Evolutionary conservation across 805 yeast genomes (phyloP).

Genomic region (Candida hungchunana): DNA sequence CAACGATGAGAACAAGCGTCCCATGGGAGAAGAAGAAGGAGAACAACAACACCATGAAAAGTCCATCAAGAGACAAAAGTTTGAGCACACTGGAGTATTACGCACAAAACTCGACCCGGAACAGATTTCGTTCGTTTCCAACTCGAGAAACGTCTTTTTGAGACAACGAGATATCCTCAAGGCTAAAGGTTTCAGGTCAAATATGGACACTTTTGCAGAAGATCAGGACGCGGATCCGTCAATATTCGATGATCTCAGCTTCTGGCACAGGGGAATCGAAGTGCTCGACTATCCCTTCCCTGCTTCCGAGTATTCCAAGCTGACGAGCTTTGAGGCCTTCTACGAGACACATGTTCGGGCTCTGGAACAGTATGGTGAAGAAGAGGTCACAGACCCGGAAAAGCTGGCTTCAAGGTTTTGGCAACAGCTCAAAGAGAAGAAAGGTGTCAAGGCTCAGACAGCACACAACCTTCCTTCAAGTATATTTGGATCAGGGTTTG

Average conservation of each 20-base stretch:
- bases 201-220: slow-evolving; percentile 45
- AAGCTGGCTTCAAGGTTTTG: slow-evolving; percentile 15
- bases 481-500: slow-evolving; percentile 39
- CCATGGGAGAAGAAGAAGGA: slow-evolving; percentile 1
- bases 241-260: slow-evolving; percentile 38
- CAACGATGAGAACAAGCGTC: slow-evolving; percentile 16
- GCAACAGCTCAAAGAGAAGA: slow-evolving; percentile 28
- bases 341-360: slow-evolving; percentile 54
- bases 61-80: background rate
- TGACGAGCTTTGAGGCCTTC: slow-evolving; percentile 49
- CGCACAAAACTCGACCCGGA: too few species aligned
- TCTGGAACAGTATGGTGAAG: too few species aligned
- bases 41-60: background rate
- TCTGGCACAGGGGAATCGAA: slow-evolving; percentile 39
- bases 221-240: slow-evolving; percentile 31
- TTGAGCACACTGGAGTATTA: slow-evolving; percentile 2
- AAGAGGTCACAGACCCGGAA: slow-evolving; percentile 30
- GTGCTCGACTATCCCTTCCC: slow-evolving; percentile 36
- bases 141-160: slow-evolving; percentile 41
- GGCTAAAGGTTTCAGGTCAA: slow-evolving; percentile 48
- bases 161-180: slow-evolving; percentile 44
- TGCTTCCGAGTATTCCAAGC: slow-evolving; percentile 41
- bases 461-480: slow-evolving; percentile 31
- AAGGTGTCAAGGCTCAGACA: slow-evolving; percentile 34
- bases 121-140: slow-evolving; percentile 37